Evolutionary conservation across 2,329 filamentous ascomycete species (phyloP).

Genomic region (Neofusicoccum cordaticola): DNA sequence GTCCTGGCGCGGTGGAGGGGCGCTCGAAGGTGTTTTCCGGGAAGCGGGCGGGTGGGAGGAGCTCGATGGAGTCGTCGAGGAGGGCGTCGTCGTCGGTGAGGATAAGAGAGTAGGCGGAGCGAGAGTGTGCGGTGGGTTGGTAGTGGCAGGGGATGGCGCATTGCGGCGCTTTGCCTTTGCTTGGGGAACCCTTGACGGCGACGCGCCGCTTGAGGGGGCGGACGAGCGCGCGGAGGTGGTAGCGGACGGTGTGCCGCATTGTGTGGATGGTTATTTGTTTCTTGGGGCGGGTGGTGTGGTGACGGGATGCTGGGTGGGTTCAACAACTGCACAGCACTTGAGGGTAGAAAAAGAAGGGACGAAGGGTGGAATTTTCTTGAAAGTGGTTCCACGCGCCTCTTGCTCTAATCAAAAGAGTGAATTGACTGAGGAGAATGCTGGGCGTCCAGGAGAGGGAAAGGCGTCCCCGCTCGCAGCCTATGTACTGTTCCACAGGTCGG

Average conservation of each 20-base stretch:
- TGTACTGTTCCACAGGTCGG: neutral
- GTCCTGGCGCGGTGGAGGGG: neutral
- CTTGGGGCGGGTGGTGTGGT: neutral
- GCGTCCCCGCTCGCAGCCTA: neutral
- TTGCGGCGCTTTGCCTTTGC: neutral
- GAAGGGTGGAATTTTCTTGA: neutral
- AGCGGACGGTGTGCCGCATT: neutral
- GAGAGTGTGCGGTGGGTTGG: neutral
- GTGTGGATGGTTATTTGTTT: neutral
- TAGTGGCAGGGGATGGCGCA: neutral
- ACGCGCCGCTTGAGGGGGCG: neutral
- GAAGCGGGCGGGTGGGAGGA: neutral
- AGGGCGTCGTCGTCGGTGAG: neutral
- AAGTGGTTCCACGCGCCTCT: neutral
- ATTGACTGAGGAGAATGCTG: neutral
- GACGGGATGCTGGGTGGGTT: no score
- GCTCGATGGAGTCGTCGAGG: neutral
- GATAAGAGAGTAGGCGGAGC: neutral
- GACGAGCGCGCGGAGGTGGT: constrained; percentile 2
- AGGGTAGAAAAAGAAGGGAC: neutral
- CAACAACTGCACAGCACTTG: neutral
- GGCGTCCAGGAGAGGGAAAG: neutral
- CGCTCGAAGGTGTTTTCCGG: neutral
- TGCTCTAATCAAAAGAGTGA: neutral
- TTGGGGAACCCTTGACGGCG: neutral